phyloP scores from a whole-genome alignment of 495 filamentous ascomycete genomes.

The Cudoniella acicularis region DNA sequence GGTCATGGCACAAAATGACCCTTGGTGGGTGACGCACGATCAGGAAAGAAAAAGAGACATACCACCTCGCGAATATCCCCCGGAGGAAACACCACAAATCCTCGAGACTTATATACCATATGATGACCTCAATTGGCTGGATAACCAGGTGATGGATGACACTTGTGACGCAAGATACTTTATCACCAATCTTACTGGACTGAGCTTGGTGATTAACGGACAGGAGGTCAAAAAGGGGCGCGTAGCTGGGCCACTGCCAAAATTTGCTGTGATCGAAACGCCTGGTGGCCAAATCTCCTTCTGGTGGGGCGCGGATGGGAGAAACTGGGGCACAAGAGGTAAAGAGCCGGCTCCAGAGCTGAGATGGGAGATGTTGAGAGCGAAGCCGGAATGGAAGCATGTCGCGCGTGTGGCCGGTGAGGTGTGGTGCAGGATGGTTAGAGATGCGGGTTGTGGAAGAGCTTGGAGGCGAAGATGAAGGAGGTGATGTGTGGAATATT shows the following conservation, averaged over 20 bases:
- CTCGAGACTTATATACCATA: too few species aligned
- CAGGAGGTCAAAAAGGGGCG: constrained; percentile 17
- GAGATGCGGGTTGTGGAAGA: constrained; percentile 9
- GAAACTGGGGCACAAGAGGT: constrained; percentile 5
- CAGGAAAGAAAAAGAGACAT: constrained; percentile 7
- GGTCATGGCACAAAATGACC: constrained; percentile 13
- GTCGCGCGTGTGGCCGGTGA: constrained; percentile 17
- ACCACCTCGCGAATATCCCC: constrained; percentile 11
- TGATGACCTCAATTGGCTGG: constrained; percentile 16
- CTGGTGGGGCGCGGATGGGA: constrained; percentile 19
- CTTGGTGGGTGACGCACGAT: constrained; percentile 16
- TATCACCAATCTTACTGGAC: constrained; percentile 19
- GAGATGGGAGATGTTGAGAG: constrained; percentile 14
- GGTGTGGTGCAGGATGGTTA: constrained; percentile 19
- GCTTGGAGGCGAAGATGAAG: background rate
- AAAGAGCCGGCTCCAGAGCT: background rate
- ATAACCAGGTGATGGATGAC: constrained; percentile 12
- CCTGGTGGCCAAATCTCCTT: constrained; percentile 21
- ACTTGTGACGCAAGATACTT: constrained; percentile 12
- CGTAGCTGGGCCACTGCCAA: constrained; percentile 22
- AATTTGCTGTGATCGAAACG: constrained; percentile 24
- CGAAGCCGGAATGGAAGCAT: constrained; percentile 8
- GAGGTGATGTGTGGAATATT: background rate
- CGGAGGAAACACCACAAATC: too few species aligned
- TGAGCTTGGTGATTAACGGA: constrained; percentile 21